Base-by-base conservation (phyloP, 331 rosid species). In the Ulmus americana region DNA sequence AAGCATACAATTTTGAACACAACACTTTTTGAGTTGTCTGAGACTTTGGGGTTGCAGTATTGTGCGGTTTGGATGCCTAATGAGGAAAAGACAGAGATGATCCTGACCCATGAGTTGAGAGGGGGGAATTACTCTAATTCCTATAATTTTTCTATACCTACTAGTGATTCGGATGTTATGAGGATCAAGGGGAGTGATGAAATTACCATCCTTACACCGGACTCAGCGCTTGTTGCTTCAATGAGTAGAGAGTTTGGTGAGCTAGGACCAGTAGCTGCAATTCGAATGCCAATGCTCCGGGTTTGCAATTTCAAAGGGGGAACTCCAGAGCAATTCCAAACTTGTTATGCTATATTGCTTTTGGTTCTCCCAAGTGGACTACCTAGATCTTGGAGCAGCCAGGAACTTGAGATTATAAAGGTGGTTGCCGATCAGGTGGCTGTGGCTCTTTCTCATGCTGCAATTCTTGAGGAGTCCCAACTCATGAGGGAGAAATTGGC, bases 361-460 rank as follows among this genome's bases (percentile, higher is more conserved):
- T 80, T 94, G 82, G 88, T 94, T 79, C 97, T 94, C 70, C 97
- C 97, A 0, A 68, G 74, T 10, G 95, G 87, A 55, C 88, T 79
- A 47, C 87, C 86, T 65, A 76, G 99, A 76, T 68, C 87, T 64
- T 94, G 99, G 99, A 87, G 83, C 77, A 69, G 74, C 64, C 95
- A 90, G 73, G 99, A 90, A 70, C 81, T 84, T 57, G 99, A 94
- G 82, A 94, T 94, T 64, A 86, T 94, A 51, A 82, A 87, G 83
- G 99, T 87, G 58, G 99, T 94, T 66, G 99, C 99, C 51, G 99
- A 94, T 80, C 99, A 94, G 82, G 99, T 94, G 5, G 99, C 99
- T 1, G 99, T 94, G 63, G 99, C 99, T 49, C 86, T 94, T 48
- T 94, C 99, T 42, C 99, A 94, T 82, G 99, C 99, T 55, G 97